Evolutionary conservation across 495 filamentous ascomycete genomes (phyloP).

Genomic region (Penicillium diatomitis): DNA sequence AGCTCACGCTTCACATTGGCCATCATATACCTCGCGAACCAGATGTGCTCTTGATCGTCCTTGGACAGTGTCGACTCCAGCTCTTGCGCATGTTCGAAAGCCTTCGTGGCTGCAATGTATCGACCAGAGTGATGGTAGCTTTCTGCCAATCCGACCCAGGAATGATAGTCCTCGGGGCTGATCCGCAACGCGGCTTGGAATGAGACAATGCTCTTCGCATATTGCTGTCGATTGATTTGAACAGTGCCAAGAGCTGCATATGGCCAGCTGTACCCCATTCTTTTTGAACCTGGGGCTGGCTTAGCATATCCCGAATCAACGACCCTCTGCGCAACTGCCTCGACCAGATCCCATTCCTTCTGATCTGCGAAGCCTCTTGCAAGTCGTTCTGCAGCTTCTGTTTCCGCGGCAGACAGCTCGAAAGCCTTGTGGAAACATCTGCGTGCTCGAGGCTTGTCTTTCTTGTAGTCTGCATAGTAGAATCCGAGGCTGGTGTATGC

Average conservation of each 20-base stretch:
- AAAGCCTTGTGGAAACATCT: constrained; percentile 96
- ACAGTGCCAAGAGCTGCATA: constrained; percentile 94
- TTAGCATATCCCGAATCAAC: constrained; percentile 86
- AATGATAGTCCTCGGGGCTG: constrained; percentile 77
- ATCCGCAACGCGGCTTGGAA: constrained; percentile 87
- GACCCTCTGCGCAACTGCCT: constrained; percentile 81
- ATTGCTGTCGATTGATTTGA: constrained; percentile 91
- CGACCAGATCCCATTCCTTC: constrained; percentile 92
- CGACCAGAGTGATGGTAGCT: constrained; percentile 90
- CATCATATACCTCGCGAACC: constrained; percentile 97
- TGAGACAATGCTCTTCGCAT: constrained; percentile 72
- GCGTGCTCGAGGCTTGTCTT: constrained; percentile 72
- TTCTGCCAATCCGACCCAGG: constrained; percentile 92
- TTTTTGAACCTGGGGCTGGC: constrained; percentile 83
- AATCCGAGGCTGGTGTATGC: constrained; percentile 90
- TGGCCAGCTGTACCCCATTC: constrained; percentile 88
- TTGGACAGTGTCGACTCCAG: constrained; percentile 42
- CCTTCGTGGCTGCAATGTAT: constrained; percentile 86
- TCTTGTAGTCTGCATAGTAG: constrained; percentile 88
- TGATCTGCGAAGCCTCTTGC: constrained; percentile 77
- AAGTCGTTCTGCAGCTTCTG: constrained; percentile 79
- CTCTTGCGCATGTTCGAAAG: constrained; percentile 70
- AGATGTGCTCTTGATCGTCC: constrained; percentile 52
- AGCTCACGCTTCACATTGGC: constrained; percentile 90
- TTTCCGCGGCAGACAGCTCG: constrained; percentile 80